Evolutionary conservation across 352 stramenopile genomes (phyloP), one percentile per base, ranked within the genome.

Genomic region (Globisporangium alternatum): DNA sequence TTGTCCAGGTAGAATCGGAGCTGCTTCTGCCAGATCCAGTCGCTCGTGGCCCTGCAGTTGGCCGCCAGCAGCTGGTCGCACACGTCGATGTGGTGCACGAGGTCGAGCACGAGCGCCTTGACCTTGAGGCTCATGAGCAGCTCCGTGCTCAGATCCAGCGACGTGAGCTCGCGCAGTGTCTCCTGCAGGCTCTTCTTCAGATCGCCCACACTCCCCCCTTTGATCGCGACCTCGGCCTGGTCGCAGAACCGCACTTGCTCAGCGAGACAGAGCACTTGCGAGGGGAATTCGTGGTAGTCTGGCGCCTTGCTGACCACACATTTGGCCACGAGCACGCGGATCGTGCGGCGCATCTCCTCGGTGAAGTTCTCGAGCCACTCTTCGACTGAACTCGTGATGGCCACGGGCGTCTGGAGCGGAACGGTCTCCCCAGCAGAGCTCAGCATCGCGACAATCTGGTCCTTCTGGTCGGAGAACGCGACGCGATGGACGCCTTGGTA

Each of bases 11-110:
- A 97, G 69, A 96, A 98, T 4, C 93, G 93, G 10, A 98, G 78
- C 62, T 98, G 94, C 52, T 98, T 98, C 31, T 97, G 89, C 94
- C 93, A 98, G 31, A 85, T 80, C 93, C 93, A 98, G 52, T 85
- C 78, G 10, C 15, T 82, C 10, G 72, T 62, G 4, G 91, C 81
- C 13, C 76, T 71, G 45, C 86, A 91, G 66, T 84, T 86, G 1
- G 69, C 81, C 3, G 39, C 56, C 2, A 89, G 57, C 1, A 98
- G 67, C 52, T 98, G 90, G 45, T 98, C 90, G 47, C 96, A 95
- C 0, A 98, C 89, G 62, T 98, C 95, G 39, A 98, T 96, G 62
- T 98, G 89, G 48, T 99, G 96, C n/a, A 99, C 89, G 3, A 98
- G 73, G 53, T 99, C 96, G 8, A 98, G 71, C 44, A 99, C 90